Base-by-base conservation (phyloP, 805 yeast genomes). In the Ogataea methylovora region DNA sequence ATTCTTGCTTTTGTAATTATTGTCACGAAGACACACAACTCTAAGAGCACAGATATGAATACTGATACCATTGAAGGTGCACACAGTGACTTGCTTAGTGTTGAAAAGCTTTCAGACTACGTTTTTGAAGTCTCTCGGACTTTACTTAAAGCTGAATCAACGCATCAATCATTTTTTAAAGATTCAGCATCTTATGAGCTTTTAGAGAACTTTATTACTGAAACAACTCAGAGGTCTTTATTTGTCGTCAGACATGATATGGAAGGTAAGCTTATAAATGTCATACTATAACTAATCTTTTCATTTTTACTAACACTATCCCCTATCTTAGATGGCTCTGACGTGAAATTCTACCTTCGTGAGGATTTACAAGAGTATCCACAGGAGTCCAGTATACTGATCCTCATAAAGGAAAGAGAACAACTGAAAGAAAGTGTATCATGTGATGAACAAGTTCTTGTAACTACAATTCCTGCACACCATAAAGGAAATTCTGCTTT, bases 401-500 rank as follows among this genome's bases (percentile, higher is more conserved):
- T 22, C 3, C n/a, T 29, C 5, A 16, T 29, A 5, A 29, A 29
- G 12, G 13, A 16, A 11, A 13, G 15, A 4, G 26, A 14, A 4
- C 5, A 15, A 11, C 12, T 29, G 12, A n/a, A 10, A 6, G 14
- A 15, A 5, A 11, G 8, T 3, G 4, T 22, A 11, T 15, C 19
- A 9, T 22, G 19, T 22, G 34, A 24, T 17, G 22, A 19, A 3
- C 34, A 31, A 16, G 5, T 31, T 2, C 8, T 13, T 4, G 23
- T 26, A 4, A 17, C 29, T 8, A 19, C 10, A 10, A 13, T 31
- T 7, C 34, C 34, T 24, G 5, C 34, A 8, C 5, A 20, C 14
- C 10, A n/a, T 10, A 11, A 31, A 13, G 27, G 27, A 5, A 17
- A 17, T 8, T 21, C 15, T 8, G 16, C 11, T 9, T 69, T 69